Conservation (phyloP, 164 flowering plant genomes). For the Amborella trichopoda region DNA sequence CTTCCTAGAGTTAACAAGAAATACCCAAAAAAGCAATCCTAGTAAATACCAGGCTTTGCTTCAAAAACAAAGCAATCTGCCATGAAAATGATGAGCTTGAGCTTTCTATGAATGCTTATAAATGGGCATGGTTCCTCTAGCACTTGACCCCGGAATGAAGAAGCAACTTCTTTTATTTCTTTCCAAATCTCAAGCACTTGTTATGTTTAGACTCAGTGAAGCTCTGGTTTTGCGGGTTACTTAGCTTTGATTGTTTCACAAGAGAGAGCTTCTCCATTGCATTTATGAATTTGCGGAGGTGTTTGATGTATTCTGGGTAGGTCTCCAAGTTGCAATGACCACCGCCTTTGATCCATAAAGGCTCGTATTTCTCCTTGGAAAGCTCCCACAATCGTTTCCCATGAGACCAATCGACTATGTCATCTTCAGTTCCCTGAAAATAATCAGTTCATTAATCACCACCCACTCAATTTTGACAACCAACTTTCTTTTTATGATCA, state of each 20-base stretch:
- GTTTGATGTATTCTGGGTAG: constrained; percentile 89
- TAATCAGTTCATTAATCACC: no score
- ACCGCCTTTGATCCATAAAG: constrained; percentile 92
- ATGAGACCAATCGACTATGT: constrained; percentile 85
- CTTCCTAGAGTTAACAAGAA: no score
- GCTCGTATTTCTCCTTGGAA: constrained; percentile 88
- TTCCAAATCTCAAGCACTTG: constrained; percentile 81
- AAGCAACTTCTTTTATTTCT: constrained; percentile 33
- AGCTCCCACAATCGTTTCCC: constrained; percentile 96
- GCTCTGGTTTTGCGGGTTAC: constrained; percentile 22
- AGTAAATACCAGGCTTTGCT: no score
- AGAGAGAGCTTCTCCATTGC: constrained; percentile 76
- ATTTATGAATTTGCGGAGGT: constrained; percentile 76
- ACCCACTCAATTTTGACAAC: no score
- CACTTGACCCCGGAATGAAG: no score
- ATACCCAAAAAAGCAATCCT: no score
- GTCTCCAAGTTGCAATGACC: constrained; percentile 98
- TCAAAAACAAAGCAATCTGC: no score
- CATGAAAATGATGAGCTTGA: no score
- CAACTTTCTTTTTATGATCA: no score
- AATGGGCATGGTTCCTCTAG: no score
- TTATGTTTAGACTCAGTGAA: constrained; percentile 58
- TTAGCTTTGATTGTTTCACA: constrained; percentile 33
- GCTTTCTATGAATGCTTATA: no score
- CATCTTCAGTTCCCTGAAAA: constrained; percentile 83